Conservation (phyloP, 345 rosid genomes). For the Lepidium sativum region DNA sequence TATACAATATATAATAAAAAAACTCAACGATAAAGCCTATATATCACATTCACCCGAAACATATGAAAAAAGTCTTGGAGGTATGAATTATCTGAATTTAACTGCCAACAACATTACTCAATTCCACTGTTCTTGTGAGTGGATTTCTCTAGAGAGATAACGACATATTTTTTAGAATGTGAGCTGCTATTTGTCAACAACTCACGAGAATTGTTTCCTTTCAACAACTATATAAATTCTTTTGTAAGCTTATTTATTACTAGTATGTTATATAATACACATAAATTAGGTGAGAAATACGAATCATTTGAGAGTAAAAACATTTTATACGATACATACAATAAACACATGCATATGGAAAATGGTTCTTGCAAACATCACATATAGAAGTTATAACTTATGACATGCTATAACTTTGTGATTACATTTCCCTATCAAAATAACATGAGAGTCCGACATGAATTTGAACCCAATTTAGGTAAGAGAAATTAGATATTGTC, state of each 20-base stretch:
- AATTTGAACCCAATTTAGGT: not conserved
- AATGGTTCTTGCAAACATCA: not conserved
- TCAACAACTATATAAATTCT: not conserved
- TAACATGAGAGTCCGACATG: not conserved
- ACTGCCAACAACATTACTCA: conserved; percentile 19
- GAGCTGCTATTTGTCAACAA: conserved; percentile 23
- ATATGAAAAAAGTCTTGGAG: conserved; percentile 16
- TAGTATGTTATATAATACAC: no score
- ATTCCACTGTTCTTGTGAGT: not conserved
- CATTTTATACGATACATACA: not conserved
- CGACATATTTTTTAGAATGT: not conserved
- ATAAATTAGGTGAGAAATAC: not conserved
- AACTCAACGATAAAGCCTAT: not conserved
- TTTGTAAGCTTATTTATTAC: not conserved
- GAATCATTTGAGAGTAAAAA: not conserved
- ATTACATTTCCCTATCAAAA: not conserved
- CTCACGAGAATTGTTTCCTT: conserved; percentile 4
- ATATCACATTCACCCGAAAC: not conserved
- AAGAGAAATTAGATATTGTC: not conserved
- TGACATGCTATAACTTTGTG: not conserved
- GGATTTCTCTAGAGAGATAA: conserved; percentile 7
- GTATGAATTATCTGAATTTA: conserved; percentile 3
- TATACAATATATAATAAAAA: not conserved
- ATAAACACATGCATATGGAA: not conserved
- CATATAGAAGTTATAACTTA: not conserved